A percentile compares a stretch with the other conserved stretches of the same genome.
Conservation (phyloP, 495 filamentous ascomycete genomes). For the Evernia prunastri region DNA sequence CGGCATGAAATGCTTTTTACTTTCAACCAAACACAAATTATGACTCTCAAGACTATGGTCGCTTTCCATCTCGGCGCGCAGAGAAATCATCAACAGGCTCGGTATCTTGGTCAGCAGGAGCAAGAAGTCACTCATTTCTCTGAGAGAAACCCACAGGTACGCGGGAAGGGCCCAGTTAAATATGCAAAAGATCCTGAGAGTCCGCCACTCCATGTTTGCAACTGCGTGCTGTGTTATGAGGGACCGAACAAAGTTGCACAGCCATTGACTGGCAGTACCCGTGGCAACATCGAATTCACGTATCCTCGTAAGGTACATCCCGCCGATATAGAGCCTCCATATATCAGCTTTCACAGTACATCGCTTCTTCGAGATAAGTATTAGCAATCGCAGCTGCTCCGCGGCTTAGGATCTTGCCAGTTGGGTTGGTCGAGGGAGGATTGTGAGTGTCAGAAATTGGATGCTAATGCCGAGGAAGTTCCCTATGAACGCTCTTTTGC, state of each 20-base stretch:
- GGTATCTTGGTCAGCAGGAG: neutral
- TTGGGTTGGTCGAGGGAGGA: neutral
- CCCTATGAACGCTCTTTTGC: too few species aligned
- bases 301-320: neutral
- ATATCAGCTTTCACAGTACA: neutral
- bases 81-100: neutral
- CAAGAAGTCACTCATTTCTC: neutral
- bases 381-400: neutral
- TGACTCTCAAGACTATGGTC: constrained; percentile 2
- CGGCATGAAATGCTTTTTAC: neutral
- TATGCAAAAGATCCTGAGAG: neutral
- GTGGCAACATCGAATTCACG: neutral
- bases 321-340: neutral
- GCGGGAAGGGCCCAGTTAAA: constrained; percentile 1
- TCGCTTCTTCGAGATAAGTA: neutral
- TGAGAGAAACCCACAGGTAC: neutral
- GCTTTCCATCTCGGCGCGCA: neutral
- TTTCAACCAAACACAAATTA: too few species aligned
- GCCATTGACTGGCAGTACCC: neutral
- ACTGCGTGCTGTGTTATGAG: neutral
- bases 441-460: too few species aligned
- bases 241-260: neutral
- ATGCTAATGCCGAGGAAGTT: too few species aligned
- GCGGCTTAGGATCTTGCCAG: neutral
- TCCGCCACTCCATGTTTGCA: neutral